phyloP scores from a whole-genome alignment of 1,284 basidiomycete species.

The Fomitopsis betulina region DNA sequence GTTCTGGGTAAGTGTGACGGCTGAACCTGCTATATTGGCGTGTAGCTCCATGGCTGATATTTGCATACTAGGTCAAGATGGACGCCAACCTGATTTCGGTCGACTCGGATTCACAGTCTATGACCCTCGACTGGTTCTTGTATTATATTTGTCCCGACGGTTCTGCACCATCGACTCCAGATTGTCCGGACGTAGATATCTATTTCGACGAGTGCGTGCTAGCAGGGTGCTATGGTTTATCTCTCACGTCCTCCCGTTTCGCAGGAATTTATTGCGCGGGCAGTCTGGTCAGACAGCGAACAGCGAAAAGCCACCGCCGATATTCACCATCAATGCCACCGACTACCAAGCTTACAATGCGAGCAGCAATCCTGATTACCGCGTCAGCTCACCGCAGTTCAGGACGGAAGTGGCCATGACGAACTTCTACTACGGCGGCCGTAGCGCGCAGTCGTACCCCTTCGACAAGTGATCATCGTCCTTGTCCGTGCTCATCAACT shows the following conservation, averaged over 20 bases:
- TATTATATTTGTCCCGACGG: slow-evolving; percentile 8
- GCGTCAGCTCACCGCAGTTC: slow-evolving; percentile 15
- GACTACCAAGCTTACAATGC: slow-evolving; percentile 11
- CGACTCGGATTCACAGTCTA: slow-evolving; percentile 13
- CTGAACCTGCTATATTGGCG: background rate
- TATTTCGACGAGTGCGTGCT: slow-evolving; percentile 18
- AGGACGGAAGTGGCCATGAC: slow-evolving; percentile 18
- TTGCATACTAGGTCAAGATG: slow-evolving; percentile 7
- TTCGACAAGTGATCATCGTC: slow-evolving; percentile 16
- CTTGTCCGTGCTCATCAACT: background rate
- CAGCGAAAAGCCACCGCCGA: slow-evolving; percentile 14
- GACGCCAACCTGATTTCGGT: slow-evolving; percentile 16
- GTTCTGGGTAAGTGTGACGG: slow-evolving; percentile 1
- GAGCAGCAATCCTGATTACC: slow-evolving; percentile 8
- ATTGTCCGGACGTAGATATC: slow-evolving; percentile 16
- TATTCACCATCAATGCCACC: slow-evolving; percentile 15
- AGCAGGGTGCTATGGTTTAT: background rate
- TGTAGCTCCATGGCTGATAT: background rate
- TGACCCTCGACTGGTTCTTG: slow-evolving; percentile 18
- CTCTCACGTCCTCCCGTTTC: background rate
- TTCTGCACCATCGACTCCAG: background rate
- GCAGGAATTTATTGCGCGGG: slow-evolving; percentile 13
- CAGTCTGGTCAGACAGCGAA: slow-evolving; percentile 1
- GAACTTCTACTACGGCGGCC: slow-evolving; percentile 10
- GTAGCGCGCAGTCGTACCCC: slow-evolving; percentile 18